Evolutionary conservation across 2,329 filamentous ascomycete species (phyloP), one percentile per base, ranked within the genome.

Genomic region (Fusarium chuoi): DNA sequence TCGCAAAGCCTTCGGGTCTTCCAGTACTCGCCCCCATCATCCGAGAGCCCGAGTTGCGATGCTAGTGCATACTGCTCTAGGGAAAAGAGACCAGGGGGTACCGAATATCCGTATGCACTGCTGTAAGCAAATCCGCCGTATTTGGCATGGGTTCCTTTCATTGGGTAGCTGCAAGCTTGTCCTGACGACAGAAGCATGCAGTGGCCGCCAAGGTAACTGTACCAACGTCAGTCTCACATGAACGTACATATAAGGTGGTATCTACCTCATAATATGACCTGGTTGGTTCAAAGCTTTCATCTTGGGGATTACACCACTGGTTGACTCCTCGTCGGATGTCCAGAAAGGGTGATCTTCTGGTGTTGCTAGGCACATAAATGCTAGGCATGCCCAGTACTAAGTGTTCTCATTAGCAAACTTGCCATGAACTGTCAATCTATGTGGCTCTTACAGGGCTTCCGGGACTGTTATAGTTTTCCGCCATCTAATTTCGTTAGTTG

Each of bases 381-480:
- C 90, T 28, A 95, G 85, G 82, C 93, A 95, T 59, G 92, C 92
- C 93, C 93, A 95, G 81, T 95, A 95, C 76, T 93, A 49, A 83
- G 3, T 20, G 18, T 26, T n/a, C 24, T 45, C 14, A 33, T 78
- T 41, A 78, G 71, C 39, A 35, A 85, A 22, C 84, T 18, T 26
- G 11, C 17, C 36, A 5, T 22, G 13, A 61, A 22, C 45, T 12
- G 12, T 15, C 39, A 15, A 41, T 18, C 6, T 15, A 26, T 13
- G 10, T 30, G 9, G 7, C 20, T 24, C 84, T 82, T 79, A 88
- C 87, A 30, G 87, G 87, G 62, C 88, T 90, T 39, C 91, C 91
- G 0, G 93, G 92, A 15, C 92, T 94, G 82, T 95, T 95, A 83
- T 95, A 95, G 80, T 95, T 95, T 82, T 95, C 93, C 1, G 92